phyloP scores from a whole-genome alignment of 345 rosid genomes.

The Erucastrum elatum region DNA sequence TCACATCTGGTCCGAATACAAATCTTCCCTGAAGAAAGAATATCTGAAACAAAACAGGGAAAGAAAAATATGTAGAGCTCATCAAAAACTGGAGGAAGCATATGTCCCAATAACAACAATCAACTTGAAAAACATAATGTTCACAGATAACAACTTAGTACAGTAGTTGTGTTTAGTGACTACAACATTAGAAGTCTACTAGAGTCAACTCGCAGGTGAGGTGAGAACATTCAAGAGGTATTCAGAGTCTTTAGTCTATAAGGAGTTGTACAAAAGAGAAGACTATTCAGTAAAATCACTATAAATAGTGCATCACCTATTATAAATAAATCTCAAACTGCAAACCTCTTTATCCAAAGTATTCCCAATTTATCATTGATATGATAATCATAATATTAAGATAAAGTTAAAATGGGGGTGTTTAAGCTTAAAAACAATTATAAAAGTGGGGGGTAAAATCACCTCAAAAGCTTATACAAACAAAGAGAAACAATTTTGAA shows the following conservation, averaged over 20 bases:
- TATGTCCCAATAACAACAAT: neutral
- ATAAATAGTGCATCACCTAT: slow-evolving; percentile 5
- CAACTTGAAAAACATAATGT: too few relatives aligned
- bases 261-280: neutral
- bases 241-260: neutral
- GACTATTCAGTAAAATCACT: neutral
- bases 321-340: neutral
- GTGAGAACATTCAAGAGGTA: neutral
- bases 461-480: slow-evolving; percentile 1
- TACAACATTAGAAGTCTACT: too few relatives aligned
- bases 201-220: too few relatives aligned
- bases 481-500: neutral
- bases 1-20: slow-evolving; percentile 96
- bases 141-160: too few relatives aligned
- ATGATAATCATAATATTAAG: neutral
- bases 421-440: neutral
- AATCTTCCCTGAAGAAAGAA: slow-evolving; percentile 88
- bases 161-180: too few relatives aligned
- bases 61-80: neutral
- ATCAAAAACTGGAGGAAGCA: neutral
- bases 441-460: neutral
- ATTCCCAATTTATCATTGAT: neutral
- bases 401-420: neutral
- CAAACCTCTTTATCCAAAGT: slow-evolving; percentile 8
- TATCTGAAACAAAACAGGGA: slow-evolving; percentile 51